Evolutionary conservation across 2,329 filamentous ascomycete species (phyloP), one percentile per base, ranked within the genome.

Genomic region (Cladosporium sp.): DNA sequence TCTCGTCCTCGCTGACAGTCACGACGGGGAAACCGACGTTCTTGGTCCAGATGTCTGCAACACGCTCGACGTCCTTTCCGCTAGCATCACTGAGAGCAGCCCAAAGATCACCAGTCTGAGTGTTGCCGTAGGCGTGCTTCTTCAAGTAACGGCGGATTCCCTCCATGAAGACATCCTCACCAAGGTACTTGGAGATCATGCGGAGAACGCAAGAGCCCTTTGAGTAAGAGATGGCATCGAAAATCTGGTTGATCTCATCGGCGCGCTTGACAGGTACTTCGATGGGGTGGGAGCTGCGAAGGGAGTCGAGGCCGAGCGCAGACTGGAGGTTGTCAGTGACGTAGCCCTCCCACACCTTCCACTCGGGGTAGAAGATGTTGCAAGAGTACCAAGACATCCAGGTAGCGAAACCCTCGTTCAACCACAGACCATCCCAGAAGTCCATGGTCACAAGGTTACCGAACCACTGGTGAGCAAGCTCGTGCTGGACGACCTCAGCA

Each of bases 401-500:
- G 33, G 88, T 94, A 27, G 89, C 88, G 61, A 94, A 94, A 30
- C 88, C 88, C 69, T 94, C 88, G 68, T 97, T 97, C 48, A 97
- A 80, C 92, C 92, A 97, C 7, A 97, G 75, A 49, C 91, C 92
- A 43, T 96, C 90, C 92, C 92, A 97, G 78, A 94, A 96, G 69
- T 95, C 90, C 90, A 96, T 96, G 47, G 92, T 96, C 22, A 96
- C 92, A 47, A 96, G 74, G 72, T 97, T 96, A 55, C 92, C 92
- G 64, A 97, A 97, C 92, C 92, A 97, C 71, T 96, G 92, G 71
- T 97, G 92, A 35, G 92, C 92, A 65, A 97, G 77, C 69, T 97
- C 92, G 73, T 97, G 92, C 76, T 96, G 91, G 22, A 97, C 92
- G 35, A 93, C 89, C 69, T 96, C 92, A 46, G 92, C 92, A 49